Evolutionary conservation across 305 asterid genomes (phyloP).

Genomic region (Fraxinus dipetala): DNA sequence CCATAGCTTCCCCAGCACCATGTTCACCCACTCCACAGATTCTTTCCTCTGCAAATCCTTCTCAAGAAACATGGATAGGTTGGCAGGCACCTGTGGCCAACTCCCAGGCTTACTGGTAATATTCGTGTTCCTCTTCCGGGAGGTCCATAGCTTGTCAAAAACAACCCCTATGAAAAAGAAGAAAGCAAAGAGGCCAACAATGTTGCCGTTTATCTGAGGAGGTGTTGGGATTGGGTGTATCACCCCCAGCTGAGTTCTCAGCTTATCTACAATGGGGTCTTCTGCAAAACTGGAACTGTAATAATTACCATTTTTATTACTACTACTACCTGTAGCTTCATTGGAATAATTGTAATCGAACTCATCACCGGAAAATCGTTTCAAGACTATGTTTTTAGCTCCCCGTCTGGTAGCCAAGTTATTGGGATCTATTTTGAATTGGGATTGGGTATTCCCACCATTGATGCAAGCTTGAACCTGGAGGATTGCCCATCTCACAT

Average conservation of each 20-base stretch:
- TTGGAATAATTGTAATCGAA: slow-evolving; percentile 8
- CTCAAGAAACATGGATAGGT: slow-evolving; percentile 67
- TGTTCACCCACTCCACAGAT: slow-evolving; percentile 96
- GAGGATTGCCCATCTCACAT: slow-evolving; percentile 44
- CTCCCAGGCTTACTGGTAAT: slow-evolving; percentile 34
- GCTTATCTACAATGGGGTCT: slow-evolving; percentile 68
- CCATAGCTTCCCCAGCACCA: slow-evolving; percentile 98
- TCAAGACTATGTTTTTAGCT: slow-evolving; percentile 44
- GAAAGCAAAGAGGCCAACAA: slow-evolving; percentile 69
- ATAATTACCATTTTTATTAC: slow-evolving; percentile 28
- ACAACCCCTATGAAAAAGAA: slow-evolving; percentile 91
- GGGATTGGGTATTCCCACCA: slow-evolving; percentile 42
- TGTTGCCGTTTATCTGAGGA: slow-evolving; percentile 56
- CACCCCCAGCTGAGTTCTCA: slow-evolving; percentile 65
- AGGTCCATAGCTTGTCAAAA: slow-evolving; percentile 83
- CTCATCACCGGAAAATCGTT: slow-evolving; percentile 44
- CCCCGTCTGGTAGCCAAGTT: slow-evolving; percentile 32
- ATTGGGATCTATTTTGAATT: slow-evolving; percentile 14
- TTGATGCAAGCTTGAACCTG: slow-evolving; percentile 41
- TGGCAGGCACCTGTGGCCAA: slow-evolving; percentile 61
- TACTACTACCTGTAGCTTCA: slow-evolving; percentile 28
- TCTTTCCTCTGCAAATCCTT: slow-evolving; percentile 94
- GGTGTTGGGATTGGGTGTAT: slow-evolving; percentile 77
- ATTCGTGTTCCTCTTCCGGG: slow-evolving; percentile 47
- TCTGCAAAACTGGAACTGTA: slow-evolving; percentile 45